These are phyloP conservation scores for Trichoderma sp. DNA, from an alignment of 2,329 filamentous ascomycete species.

Conservation along the genomic window DNA sequence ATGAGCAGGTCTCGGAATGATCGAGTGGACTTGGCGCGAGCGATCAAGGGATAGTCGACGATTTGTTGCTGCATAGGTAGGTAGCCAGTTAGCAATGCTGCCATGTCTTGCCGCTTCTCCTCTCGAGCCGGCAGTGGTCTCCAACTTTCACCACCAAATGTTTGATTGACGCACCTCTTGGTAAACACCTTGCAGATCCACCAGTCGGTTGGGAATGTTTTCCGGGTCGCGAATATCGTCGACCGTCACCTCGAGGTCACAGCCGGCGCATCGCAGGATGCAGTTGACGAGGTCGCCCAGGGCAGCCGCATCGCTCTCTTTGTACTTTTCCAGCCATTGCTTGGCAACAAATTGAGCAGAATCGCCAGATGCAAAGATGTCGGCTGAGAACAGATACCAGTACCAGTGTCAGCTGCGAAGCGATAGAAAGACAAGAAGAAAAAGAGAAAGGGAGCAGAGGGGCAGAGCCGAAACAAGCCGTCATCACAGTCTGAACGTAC, in stretches of 20 bases:
- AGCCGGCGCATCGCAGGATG: constrained; percentile 73
- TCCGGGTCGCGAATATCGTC: constrained; percentile 90
- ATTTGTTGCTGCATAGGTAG: constrained; percentile 62
- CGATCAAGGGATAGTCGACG: constrained; percentile 88
- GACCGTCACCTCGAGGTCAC: constrained; percentile 73
- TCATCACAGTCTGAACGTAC: constrained; percentile 44
- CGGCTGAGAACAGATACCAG: constrained; percentile 48
- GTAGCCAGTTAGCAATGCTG: constrained; percentile 35
- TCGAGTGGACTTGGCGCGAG: constrained; percentile 73
- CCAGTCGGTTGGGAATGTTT: constrained; percentile 74
- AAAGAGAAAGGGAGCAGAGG: constrained; percentile 32
- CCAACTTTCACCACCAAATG: too few species aligned
- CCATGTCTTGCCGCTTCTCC: background rate
- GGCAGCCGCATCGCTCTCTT: constrained; percentile 55
- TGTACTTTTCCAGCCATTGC: constrained; percentile 63
- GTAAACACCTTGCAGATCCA: constrained; percentile 86
- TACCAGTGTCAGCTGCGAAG: background rate
- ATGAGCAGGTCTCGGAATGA: constrained; percentile 78
- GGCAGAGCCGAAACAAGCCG: constrained; percentile 32
- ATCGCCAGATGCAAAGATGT: constrained; percentile 64
- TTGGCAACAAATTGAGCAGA: constrained; percentile 59
- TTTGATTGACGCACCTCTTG: constrained; percentile 59
- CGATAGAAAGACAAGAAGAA: background rate
- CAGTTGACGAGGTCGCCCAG: constrained; percentile 68
- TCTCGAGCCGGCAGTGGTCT: background rate